Evolutionary conservation across 2,329 filamentous ascomycete species (phyloP), one percentile per base, ranked within the genome.

Genomic region (Fusarium vanettenii): DNA sequence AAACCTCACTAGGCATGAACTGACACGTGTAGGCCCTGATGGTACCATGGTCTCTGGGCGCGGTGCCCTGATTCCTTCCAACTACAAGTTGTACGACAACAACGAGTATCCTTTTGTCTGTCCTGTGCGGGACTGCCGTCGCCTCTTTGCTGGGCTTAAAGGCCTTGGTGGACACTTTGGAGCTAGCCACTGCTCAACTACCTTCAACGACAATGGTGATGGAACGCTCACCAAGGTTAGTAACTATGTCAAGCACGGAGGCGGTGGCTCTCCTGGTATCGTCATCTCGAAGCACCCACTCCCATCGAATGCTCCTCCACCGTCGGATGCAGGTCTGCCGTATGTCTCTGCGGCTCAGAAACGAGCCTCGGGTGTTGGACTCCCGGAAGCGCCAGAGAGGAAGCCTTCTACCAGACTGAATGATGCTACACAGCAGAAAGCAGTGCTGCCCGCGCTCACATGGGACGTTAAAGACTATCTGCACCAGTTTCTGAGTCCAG

Each of bases 181-280:
- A 27, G 78, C 75, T 11, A 71, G 63, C 0, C 81, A 82, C 33
- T 75, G 65, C 29, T 65, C 69, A 37, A 64, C 39, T 64, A 81
- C 63, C 10, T 79, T 85, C 55, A 85, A 86, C 31, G 85, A 86
- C 62, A 86, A 86, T 31, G 74, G 76, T 4, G 85, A 86, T 11
- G 85, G 85, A 4, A 86, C 84, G 0, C 60, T 86, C 11, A 79
- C 81, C 18, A 69, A 79, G 11, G 45, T 84, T 4, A 75, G 75
- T 11, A 65, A 5, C 11, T 82, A 82, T 61, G 71, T 66, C 25
- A 81, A 76, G 41, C 29, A 43, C 18, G 56, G 35, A 0, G 37
- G 66, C n/a, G 72, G 73, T 16, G 41, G 66, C 8, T 77, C 78
- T 2, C 80, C 81, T 10, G 80, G 69, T 8, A 77, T 83, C 5